Evolutionary conservation across 2,329 filamentous ascomycete species (phyloP).

Genomic region (Biscogniauxia sp.): DNA sequence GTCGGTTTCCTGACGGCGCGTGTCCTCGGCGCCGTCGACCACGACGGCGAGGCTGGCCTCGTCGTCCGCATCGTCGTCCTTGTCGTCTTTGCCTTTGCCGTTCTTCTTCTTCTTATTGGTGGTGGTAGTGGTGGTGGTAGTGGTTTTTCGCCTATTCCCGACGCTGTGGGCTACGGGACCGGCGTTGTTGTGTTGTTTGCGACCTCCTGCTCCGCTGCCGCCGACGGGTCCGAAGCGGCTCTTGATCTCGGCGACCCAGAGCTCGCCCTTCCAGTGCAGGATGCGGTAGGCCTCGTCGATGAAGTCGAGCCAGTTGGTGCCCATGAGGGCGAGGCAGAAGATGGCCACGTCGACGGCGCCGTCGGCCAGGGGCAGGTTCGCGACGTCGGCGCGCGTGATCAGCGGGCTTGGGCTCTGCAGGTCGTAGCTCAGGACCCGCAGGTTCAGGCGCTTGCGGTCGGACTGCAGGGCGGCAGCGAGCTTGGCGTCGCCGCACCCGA

Average conservation of each 20-base stretch:
- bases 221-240: slow-evolving; percentile 72
- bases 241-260: slow-evolving; percentile 98
- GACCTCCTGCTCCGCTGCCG: slow-evolving; percentile 29
- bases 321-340: slow-evolving; percentile 97
- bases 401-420: slow-evolving; percentile 73
- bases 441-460: slow-evolving; percentile 62
- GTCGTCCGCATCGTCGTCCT: slow-evolving; percentile 46
- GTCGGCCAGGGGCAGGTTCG: slow-evolving; percentile 72
- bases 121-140: slow-evolving; percentile 34
- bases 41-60: slow-evolving; percentile 63
- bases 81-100: slow-evolving; percentile 41
- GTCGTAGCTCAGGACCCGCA: slow-evolving; percentile 83
- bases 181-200: slow-evolving; percentile 37
- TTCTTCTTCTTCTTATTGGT: slow-evolving; percentile 35
- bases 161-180: slow-evolving; percentile 64
- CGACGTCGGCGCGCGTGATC: slow-evolving; percentile 87
- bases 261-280: slow-evolving; percentile 88
- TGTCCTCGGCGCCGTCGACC: slow-evolving; percentile 65
- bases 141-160: slow-evolving; percentile 60
- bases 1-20: slow-evolving; percentile 71
- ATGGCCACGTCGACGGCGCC: slow-evolving; percentile 81
- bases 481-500: slow-evolving; percentile 90
- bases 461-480: slow-evolving; percentile 68
- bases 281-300: slow-evolving; percentile 93
- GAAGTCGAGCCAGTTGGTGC: slow-evolving; percentile 97